Evolutionary conservation across 257 asterid genomes (phyloP), one percentile per base, ranked within the genome.

Genomic region (Eucommia ulmoides): DNA sequence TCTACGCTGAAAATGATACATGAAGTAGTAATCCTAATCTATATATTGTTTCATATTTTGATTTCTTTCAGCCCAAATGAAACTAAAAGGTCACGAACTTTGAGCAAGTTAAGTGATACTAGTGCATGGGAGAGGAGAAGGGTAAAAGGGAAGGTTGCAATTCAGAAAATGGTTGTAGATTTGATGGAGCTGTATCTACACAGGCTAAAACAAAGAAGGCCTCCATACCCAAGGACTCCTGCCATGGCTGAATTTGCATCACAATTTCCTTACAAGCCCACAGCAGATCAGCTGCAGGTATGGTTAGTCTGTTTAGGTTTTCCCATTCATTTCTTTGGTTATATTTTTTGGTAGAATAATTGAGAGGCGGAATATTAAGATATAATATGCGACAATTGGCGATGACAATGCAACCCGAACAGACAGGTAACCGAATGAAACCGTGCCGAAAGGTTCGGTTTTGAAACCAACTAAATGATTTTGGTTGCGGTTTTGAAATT

Each of bases 101-200:
- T 89, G 67, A 89, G 94, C 81, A 89, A 89, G 59, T 67, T 89
- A 72, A 85, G 63, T 41, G 98, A 89, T 49, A 75, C 93, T 19
- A 73, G 77, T 65, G 78, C 88, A 24, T 89, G 98, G 98, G 96
- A 89, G 72, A 85, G 65, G 74, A 81, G 98, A 70, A 82, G 93
- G 70, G 68, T 80, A 53, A 85, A 89, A 75, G 98, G 98, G n/a
- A 85, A 85, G 74, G 83, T 89, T 78, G 98, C 93, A 19, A 89
- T 89, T 55, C 98, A 82, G 74, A 89, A 80, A 68, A 85, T 89
- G 96, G 96, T 89, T 45, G 96, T 89, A 54, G 94, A 89, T 68
- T 74, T 89, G 67, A 89, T 89, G 98, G 98, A 89, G 73, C 50
- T 85, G 70, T 89, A 85, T 74, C 68, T 89, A 67, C 93, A 85